Conservation (phyloP, 495 filamentous ascomycete species). For the Penicillium angulare region DNA sequence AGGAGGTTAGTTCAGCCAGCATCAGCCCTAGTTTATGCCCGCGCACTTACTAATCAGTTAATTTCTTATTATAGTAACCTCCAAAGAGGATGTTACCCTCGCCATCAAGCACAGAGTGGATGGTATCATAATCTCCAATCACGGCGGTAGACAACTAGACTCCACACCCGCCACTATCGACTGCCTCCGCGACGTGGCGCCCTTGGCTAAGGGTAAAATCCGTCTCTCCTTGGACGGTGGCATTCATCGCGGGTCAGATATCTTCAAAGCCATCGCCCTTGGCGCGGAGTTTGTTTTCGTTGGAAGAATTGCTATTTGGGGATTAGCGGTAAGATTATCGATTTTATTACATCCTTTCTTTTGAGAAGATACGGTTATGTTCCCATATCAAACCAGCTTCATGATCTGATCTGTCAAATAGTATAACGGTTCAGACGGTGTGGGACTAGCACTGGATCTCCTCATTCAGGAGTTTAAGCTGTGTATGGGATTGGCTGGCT, state of each 20-base stretch:
- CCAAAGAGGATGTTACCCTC: constrained; percentile 50
- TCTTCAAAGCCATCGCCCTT: constrained; percentile 50
- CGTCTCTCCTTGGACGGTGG: constrained; percentile 51
- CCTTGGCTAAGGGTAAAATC: constrained; percentile 43
- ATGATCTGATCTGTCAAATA: not conserved
- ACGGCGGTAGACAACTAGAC: constrained; percentile 32
- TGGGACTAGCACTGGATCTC: constrained; percentile 2
- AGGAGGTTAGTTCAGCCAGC: constrained; percentile 47
- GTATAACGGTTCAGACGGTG: constrained; percentile 4
- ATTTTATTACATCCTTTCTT: not conserved
- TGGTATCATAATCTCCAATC: constrained; percentile 50
- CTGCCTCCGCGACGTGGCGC: constrained; percentile 44
- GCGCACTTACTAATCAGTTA: not conserved
- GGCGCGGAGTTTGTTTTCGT: constrained; percentile 53
- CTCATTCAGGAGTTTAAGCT: constrained; percentile 5
- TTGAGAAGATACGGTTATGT: no score
- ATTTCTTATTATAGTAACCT: no score
- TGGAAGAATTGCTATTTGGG: constrained; percentile 40
- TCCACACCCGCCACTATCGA: constrained; percentile 43
- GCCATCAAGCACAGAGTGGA: constrained; percentile 50
- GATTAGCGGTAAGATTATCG: constrained; percentile 12
- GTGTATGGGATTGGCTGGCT: constrained; percentile 3
- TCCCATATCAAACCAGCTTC: no score
- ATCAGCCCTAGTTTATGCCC: not conserved
- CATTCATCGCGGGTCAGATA: constrained; percentile 47